Percentiles rank a stretch among this genome's conserved stretches.
Conservation (phyloP, 768 basidiomycete species). For the Glaciozyma antarctica region DNA sequence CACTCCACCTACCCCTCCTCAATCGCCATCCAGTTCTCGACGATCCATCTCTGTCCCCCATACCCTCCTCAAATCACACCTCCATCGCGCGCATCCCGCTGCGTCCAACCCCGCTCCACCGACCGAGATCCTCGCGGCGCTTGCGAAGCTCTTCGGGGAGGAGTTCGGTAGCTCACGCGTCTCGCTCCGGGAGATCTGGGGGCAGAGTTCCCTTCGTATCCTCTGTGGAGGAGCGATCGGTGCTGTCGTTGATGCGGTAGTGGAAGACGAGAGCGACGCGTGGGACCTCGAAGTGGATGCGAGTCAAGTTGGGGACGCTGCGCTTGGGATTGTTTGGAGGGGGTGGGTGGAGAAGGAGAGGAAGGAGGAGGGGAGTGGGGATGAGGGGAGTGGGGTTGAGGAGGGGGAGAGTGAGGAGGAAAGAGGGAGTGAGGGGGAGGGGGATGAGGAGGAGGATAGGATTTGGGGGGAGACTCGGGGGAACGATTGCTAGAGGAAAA, state of each 20-base stretch:
- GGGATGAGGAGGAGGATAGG: neutral
- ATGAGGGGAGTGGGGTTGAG: neutral
- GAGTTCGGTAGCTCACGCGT: neutral
- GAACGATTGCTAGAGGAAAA: too few relatives aligned
- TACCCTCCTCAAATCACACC: constrained; percentile 1
- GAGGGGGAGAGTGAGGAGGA: constrained; percentile 1
- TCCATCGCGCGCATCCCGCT: neutral
- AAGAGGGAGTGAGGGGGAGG: neutral
- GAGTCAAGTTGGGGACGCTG: neutral
- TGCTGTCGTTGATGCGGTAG: neutral
- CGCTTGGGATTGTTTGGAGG: neutral
- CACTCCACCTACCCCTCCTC: neutral
- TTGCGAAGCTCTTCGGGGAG: neutral
- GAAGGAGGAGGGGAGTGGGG: neutral
- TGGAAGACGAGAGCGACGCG: neutral
- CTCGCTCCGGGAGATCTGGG: neutral
- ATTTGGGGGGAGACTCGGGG: neutral
- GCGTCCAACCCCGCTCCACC: neutral
- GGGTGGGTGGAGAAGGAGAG: constrained; percentile 1
- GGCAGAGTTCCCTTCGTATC: neutral
- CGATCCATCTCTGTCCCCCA: neutral
- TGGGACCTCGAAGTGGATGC: neutral
- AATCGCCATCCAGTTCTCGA: neutral
- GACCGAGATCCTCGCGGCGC: neutral
- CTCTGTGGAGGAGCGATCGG: neutral